A percentile compares a stretch with the other conserved stretches of the same genome.
These are phyloP conservation scores for Chlorella sp. DNA, from an alignment of 139 green algal genomes.

Conservation along the genomic window DNA sequence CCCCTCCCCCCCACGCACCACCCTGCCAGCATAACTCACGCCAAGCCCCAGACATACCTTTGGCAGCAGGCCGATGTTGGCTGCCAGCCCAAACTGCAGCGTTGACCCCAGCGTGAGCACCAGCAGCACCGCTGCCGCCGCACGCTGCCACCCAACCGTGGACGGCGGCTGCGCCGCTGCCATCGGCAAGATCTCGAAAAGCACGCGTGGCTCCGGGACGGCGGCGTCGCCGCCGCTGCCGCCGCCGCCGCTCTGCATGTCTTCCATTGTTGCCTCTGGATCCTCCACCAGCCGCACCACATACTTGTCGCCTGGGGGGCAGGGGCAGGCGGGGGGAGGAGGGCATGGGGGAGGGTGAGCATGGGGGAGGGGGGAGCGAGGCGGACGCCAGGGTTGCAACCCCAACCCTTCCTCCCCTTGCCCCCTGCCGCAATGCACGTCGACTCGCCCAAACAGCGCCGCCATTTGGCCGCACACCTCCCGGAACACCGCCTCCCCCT, in stretches of 20 bases:
- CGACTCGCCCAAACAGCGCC: too few relatives aligned
- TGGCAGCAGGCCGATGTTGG: conserved; percentile 83
- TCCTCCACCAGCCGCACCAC: conserved; percentile 87
- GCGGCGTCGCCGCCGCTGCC: neutral
- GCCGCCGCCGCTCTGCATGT: conserved; percentile 41
- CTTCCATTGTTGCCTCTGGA: conserved; percentile 51
- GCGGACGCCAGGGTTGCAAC: too few relatives aligned
- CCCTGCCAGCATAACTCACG: neutral
- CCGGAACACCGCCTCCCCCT: too few relatives aligned
- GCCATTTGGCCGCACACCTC: too few relatives aligned
- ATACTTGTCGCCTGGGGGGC: conserved; percentile 74
- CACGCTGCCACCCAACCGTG: conserved; percentile 70
- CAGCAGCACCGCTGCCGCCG: conserved; percentile 69
- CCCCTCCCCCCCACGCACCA: neutral
- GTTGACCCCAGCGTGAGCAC: conserved; percentile 74
- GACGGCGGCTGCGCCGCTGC: conserved; percentile 61
- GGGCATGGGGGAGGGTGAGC: neutral
- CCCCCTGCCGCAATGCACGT: too few relatives aligned
- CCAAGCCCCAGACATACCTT: conserved; percentile 45
- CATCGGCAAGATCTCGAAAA: conserved; percentile 80
- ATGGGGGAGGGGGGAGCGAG: neutral
- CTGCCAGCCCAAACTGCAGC: conserved; percentile 79
- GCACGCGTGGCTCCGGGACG: conserved; percentile 48
- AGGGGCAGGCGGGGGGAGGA: neutral
- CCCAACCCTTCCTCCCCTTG: too few relatives aligned